Percentiles rank a stretch among this genome's conserved stretches.
phyloP scores from a whole-genome alignment of 139 green algal species.

The Spirogloea muscicola region DNA sequence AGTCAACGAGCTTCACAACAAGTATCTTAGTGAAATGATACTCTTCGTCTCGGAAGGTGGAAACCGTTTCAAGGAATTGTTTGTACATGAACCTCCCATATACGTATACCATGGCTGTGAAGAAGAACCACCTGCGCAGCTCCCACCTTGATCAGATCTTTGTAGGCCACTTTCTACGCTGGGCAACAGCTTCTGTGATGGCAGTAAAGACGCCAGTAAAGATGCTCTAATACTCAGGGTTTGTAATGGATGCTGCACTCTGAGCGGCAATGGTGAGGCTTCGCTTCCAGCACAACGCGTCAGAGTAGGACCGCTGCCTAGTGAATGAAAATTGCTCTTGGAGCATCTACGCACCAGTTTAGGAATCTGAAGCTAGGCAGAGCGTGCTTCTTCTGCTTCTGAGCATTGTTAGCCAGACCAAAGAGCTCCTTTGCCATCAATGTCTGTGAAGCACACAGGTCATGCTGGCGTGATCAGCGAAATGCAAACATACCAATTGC shows the following conservation, averaged over 20 bases:
- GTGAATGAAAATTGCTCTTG: too few relatives aligned
- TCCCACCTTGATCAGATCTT: background rate
- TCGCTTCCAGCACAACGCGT: background rate
- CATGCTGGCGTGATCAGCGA: too few relatives aligned
- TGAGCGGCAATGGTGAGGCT: background rate
- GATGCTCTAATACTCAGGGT: too few relatives aligned
- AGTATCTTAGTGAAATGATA: constrained; percentile 53
- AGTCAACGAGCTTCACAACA: constrained; percentile 62
- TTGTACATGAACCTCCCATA: constrained; percentile 88
- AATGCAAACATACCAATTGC: too few relatives aligned
- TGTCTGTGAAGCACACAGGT: too few relatives aligned
- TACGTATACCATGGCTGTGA: constrained; percentile 81
- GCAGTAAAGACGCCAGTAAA: too few relatives aligned
- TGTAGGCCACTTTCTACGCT: too few relatives aligned
- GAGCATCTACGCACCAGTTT: too few relatives aligned
- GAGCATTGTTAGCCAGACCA: constrained; percentile 16
- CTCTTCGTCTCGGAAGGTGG: constrained; percentile 78
- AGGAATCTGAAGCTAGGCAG: constrained; percentile 42
- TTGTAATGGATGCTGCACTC: background rate
- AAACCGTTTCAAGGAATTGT: constrained; percentile 53
- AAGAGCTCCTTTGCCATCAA: constrained; percentile 56
- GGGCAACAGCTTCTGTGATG: too few relatives aligned
- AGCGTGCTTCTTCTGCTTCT: constrained; percentile 17
- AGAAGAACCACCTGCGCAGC: constrained; percentile 87
- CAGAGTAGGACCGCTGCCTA: too few relatives aligned